These are phyloP conservation scores for Neocucurbitaria cava DNA, from an alignment of 2,329 filamentous ascomycete species.

Conservation along the genomic window DNA sequence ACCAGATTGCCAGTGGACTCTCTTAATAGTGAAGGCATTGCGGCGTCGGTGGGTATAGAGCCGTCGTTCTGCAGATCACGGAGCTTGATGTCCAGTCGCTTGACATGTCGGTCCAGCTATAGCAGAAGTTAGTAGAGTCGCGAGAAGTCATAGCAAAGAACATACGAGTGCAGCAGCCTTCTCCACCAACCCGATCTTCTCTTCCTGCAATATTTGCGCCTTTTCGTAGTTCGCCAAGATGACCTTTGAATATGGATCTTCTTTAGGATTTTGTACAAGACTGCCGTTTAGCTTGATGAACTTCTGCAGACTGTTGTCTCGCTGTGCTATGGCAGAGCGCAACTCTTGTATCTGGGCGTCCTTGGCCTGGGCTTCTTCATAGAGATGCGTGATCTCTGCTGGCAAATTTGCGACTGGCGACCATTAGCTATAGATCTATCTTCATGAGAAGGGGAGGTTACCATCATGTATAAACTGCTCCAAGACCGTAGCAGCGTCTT, in stretches of 20 bases:
- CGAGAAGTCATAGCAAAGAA: not conserved
- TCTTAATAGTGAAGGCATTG: constrained; percentile 64
- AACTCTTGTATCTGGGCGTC: constrained; percentile 75
- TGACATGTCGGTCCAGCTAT: constrained; percentile 67
- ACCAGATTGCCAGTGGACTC: constrained; percentile 58
- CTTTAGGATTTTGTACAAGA: constrained; percentile 75
- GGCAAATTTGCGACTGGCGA: constrained; percentile 74
- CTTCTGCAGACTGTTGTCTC: constrained; percentile 78
- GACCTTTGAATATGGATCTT: constrained; percentile 70
- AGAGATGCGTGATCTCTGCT: constrained; percentile 81
- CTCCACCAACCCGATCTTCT: constrained; percentile 74
- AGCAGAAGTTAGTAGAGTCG: constrained; percentile 16
- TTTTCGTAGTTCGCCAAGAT: constrained; percentile 73
- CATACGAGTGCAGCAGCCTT: constrained; percentile 69
- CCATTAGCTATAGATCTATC: constrained; percentile 15
- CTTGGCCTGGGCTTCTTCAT: constrained; percentile 83
- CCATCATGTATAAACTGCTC: constrained; percentile 79
- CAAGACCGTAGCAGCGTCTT: constrained; percentile 73
- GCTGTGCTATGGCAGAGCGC: constrained; percentile 71
- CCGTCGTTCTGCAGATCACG: constrained; percentile 66
- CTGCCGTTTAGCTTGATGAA: constrained; percentile 81
- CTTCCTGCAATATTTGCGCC: constrained; percentile 73
- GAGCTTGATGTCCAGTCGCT: constrained; percentile 67
- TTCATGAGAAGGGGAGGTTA: constrained; percentile 26
- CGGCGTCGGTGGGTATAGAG: constrained; percentile 64